Evolutionary conservation across 75 land plant genomes (phyloP), one percentile per base, ranked within the genome.

Genomic region (Selaginella moellendorffii): DNA sequence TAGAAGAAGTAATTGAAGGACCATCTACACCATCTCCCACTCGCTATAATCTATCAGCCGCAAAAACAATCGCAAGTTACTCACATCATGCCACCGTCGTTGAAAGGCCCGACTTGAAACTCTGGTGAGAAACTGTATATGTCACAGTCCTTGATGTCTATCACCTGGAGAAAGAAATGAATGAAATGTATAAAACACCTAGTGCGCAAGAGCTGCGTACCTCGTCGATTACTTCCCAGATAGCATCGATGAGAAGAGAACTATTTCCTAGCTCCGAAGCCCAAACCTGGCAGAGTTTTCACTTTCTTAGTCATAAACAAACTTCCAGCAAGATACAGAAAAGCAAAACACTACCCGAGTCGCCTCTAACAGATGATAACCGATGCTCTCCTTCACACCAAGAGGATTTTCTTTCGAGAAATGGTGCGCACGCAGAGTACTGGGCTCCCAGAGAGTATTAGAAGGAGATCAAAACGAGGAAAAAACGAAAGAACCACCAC

Each of bases 1-100:
- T 88, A 90, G 78, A 90, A 90, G 73, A 90, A 87, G 78, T 85
- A 85, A 70, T 76, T 69, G 74, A 85, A 88, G 0, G 88, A 85
- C 97, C 95, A 90, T 68, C 95, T 90, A 83, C 24, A 26, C 24
- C 31, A 51, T 5, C 46, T 14, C 46, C 10, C 46, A 36, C 10
- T 36, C 46, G 46, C n/a, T n/a, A n/a, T n/a, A n/a, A n/a, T n/a
- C n/a, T n/a, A n/a, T n/a, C n/a, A n/a, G n/a, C n/a, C n/a, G n/a
- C n/a, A 28, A 8, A 30, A 54, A 36, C 31, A 63, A 24, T 12
- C 64, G 9, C 64, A 17, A 31, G 27, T 29, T 24, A 54, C 83
- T 76, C 69, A 90, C 96, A 90, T 72, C 42, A 83, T 78, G 23
- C 92, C 87, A 26, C 69, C 80, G 53, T 87, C 92, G 9, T 80